A percentile compares a stretch with the other conserved stretches of the same genome.
Evolutionary conservation across 2,329 filamentous ascomycete genomes (phyloP).

Genomic region (Atkinsonella texensis): DNA sequence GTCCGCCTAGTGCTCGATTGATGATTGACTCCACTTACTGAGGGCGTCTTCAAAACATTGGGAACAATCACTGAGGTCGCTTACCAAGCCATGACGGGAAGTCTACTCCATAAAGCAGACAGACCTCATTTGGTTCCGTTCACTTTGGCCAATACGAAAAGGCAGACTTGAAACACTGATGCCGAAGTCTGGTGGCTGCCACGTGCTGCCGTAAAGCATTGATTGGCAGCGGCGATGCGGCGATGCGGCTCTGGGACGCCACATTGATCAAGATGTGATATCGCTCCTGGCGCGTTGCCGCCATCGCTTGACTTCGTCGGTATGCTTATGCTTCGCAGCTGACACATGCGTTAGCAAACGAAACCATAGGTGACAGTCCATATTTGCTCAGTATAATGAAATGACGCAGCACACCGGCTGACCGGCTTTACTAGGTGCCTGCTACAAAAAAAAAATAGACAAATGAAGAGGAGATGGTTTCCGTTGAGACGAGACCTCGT

Average conservation of each 20-base stretch:
- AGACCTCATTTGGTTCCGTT: too few species aligned
- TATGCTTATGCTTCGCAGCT: background rate
- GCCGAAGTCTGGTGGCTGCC: constrained; percentile 1
- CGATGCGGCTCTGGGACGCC: background rate
- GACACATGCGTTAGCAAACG: background rate
- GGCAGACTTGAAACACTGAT: background rate
- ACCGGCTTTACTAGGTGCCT: too few species aligned
- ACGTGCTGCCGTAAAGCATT: background rate
- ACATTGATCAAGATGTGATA: background rate
- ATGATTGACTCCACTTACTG: too few species aligned
- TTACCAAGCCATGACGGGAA: too few species aligned
- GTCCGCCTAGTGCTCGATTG: too few species aligned
- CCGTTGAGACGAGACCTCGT: too few species aligned
- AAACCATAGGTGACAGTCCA: background rate
- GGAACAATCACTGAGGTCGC: too few species aligned
- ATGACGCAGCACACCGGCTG: background rate
- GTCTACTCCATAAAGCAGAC: too few species aligned
- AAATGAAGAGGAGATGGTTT: too few species aligned
- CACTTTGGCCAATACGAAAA: background rate
- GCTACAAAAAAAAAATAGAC: too few species aligned
- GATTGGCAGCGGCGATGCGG: background rate
- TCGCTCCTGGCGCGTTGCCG: background rate
- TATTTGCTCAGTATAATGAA: background rate
- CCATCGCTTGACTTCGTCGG: background rate
- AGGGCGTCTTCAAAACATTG: too few species aligned